These are phyloP conservation scores for Sinapis alba DNA, from an alignment of 441 rosid species.

Conservation along the genomic window DNA sequence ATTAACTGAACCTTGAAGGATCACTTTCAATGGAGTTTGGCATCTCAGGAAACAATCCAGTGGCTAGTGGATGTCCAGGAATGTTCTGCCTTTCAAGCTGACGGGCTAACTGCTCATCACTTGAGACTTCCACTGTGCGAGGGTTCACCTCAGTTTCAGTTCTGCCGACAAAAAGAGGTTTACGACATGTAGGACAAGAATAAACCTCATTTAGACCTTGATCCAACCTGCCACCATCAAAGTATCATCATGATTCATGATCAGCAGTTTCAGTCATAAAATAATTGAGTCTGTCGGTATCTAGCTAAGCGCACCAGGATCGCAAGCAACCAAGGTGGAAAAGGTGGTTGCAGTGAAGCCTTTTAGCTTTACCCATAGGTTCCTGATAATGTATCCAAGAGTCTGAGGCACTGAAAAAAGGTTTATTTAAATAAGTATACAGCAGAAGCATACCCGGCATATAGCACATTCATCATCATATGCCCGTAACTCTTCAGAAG, in stretches of 20 bases:
- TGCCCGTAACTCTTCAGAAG: conserved; percentile 80
- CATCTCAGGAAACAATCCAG: conserved; percentile 72
- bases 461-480: conserved; percentile 99
- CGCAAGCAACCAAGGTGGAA: conserved; percentile 98
- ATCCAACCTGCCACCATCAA: conserved; percentile 81
- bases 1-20: conserved; percentile 73
- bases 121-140: conserved; percentile 52
- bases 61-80: conserved; percentile 54
- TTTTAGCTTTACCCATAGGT: conserved; percentile 99
- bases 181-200: conserved; percentile 97
- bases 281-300: conserved; percentile 16
- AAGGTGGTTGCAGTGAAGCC: conserved; percentile 87
- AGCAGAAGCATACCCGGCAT: conserved; percentile 74
- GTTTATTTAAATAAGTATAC: not conserved
- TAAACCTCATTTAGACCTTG: conserved; percentile 92
- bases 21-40: conserved; percentile 66
- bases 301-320: conserved; percentile 74
- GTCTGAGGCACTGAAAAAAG: conserved; percentile 25
- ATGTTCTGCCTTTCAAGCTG: conserved; percentile 66
- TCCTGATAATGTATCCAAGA: conserved; percentile 61
- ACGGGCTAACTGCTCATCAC: conserved; percentile 84
- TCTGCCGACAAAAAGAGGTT: conserved; percentile 86
- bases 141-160: conserved; percentile 60
- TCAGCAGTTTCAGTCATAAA: conserved; percentile 25
- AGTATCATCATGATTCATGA: conserved; percentile 40